A percentile compares a stretch with the other conserved stretches of the same genome.
Conservation (phyloP, 2,329 filamentous ascomycete genomes). For the Penicillium sp. region DNA sequence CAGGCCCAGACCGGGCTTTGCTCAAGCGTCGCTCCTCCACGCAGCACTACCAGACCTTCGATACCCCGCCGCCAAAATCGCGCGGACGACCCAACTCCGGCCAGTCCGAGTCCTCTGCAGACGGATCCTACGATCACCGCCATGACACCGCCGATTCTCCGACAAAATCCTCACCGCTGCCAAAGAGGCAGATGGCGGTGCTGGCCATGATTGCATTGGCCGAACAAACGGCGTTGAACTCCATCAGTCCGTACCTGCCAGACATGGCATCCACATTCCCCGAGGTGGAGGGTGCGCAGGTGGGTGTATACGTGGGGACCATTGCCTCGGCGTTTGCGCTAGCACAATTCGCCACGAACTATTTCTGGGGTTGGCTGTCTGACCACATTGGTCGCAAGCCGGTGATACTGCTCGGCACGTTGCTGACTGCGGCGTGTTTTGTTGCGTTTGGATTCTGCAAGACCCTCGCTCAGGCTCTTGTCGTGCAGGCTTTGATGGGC, state of each 20-base stretch:
- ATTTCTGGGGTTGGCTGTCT: slow-evolving; percentile 82
- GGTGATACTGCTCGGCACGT: slow-evolving; percentile 74
- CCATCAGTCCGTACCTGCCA: slow-evolving; percentile 90
- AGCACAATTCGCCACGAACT: slow-evolving; percentile 88
- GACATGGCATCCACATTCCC: slow-evolving; percentile 86
- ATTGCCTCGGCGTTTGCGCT: slow-evolving; percentile 89
- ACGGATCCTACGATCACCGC: slow-evolving; percentile 26
- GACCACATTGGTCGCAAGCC: slow-evolving; percentile 78
- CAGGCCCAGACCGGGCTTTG: slow-evolving; percentile 26
- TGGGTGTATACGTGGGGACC: slow-evolving; percentile 83
- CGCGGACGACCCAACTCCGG: slow-evolving; percentile 45
- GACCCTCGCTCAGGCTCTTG: slow-evolving; percentile 75
- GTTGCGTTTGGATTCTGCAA: slow-evolving; percentile 80
- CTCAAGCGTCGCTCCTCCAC: slow-evolving; percentile 44
- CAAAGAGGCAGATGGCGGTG: slow-evolving; percentile 74
- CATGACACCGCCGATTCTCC: slow-evolving; percentile 25
- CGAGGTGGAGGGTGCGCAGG: slow-evolving; percentile 65
- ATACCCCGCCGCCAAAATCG: slow-evolving; percentile 46
- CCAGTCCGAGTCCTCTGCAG: slow-evolving; percentile 40
- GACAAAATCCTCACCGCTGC: slow-evolving; percentile 63
- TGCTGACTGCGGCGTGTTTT: slow-evolving; percentile 79
- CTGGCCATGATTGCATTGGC: slow-evolving; percentile 84
- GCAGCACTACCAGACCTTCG: slow-evolving; percentile 49
- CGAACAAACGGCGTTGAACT: slow-evolving; percentile 95
- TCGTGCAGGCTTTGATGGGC: slow-evolving; percentile 87